A percentile compares a stretch with the other conserved stretches of the same genome.
phyloP scores from a whole-genome alignment of 108 stramenopile genomes.

The Mayamaea pseudoterrestris region DNA sequence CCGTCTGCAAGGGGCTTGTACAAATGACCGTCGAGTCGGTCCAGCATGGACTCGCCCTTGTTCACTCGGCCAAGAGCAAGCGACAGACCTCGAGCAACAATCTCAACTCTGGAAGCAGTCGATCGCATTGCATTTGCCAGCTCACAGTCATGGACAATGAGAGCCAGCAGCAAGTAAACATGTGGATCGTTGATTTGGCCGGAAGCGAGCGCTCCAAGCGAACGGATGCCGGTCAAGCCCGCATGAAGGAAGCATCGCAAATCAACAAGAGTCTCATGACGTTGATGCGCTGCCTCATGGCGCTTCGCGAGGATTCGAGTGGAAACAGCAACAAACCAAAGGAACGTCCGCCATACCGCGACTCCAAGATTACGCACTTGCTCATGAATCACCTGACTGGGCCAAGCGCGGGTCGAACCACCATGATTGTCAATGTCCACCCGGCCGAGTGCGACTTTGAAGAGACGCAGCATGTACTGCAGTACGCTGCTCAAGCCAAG shows the following conservation, averaged over 20 bases:
- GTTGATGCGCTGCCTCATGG: conserved; percentile 89
- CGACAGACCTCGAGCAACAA: conserved; percentile 82
- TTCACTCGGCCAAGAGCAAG: conserved; percentile 44
- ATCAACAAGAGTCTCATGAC: conserved; percentile 97
- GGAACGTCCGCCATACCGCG: conserved; percentile 86
- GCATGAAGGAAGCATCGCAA: conserved; percentile 87
- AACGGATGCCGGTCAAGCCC: conserved; percentile 52
- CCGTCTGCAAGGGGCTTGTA: conserved; percentile 62
- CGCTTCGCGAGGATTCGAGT: conserved; percentile 72
- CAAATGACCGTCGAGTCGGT: conserved; percentile 33
- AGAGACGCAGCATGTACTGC: conserved; percentile 88
- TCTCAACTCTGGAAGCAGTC: conserved; percentile 82
- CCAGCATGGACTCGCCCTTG: conserved; percentile 48
- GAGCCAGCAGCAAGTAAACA: conserved; percentile 25
- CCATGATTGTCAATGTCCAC: conserved; percentile 91
- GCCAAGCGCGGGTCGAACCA: conserved; percentile 46
- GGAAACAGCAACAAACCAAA: conserved; percentile 11
- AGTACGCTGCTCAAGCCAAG: conserved; percentile 67
- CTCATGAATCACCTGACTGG: conserved; percentile 89
- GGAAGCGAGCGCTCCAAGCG: conserved; percentile 90
- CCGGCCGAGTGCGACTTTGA: conserved; percentile 80
- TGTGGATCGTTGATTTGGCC: conserved; percentile 97
- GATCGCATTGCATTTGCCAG: conserved; percentile 90
- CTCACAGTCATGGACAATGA: conserved; percentile 23
- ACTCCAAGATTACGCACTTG: conserved; percentile 93